These are phyloP conservation scores for Odontarrhena argentea DNA, from an alignment of 345 rosid genomes.

Conservation along the genomic window DNA sequence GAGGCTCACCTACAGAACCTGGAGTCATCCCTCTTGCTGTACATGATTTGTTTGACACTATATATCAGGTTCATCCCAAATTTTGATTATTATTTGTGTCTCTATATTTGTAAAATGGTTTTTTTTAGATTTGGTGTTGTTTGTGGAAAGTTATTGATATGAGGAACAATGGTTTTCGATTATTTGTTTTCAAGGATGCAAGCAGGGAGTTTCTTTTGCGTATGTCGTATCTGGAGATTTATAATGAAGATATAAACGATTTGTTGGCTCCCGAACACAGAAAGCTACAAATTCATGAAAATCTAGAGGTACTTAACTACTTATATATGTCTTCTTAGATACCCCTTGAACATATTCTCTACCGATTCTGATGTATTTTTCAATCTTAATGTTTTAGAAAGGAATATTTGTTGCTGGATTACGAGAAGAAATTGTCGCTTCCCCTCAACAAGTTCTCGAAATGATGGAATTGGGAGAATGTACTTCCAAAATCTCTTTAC, in stretches of 20 bases:
- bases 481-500: slow-evolving; percentile 32
- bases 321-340: neutral
- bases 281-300: slow-evolving; percentile 92
- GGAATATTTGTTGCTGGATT: slow-evolving; percentile 96
- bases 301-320: slow-evolving; percentile 57
- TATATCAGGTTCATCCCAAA: slow-evolving; percentile 56
- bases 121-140: slow-evolving; percentile 15
- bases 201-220: slow-evolving; percentile 89
- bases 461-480: slow-evolving; percentile 94
- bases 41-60: slow-evolving; percentile 62
- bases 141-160: slow-evolving; percentile 18
- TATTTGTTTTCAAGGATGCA: slow-evolving; percentile 47
- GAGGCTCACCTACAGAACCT: slow-evolving; percentile 73
- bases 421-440: slow-evolving; percentile 90
- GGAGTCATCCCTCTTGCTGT: slow-evolving; percentile 94
- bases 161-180: slow-evolving; percentile 8
- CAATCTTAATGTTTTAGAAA: slow-evolving; percentile 49
- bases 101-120: neutral
- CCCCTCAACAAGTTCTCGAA: slow-evolving; percentile 88
- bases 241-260: slow-evolving; percentile 93
- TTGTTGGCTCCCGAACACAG: slow-evolving; percentile 90
- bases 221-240: slow-evolving; percentile 95
- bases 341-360: neutral
- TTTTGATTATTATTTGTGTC: neutral
- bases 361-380: slow-evolving; percentile 25